Evolutionary conservation across 2,329 filamentous ascomycete genomes (phyloP).

Genomic region (Diaporthe humulicola): DNA sequence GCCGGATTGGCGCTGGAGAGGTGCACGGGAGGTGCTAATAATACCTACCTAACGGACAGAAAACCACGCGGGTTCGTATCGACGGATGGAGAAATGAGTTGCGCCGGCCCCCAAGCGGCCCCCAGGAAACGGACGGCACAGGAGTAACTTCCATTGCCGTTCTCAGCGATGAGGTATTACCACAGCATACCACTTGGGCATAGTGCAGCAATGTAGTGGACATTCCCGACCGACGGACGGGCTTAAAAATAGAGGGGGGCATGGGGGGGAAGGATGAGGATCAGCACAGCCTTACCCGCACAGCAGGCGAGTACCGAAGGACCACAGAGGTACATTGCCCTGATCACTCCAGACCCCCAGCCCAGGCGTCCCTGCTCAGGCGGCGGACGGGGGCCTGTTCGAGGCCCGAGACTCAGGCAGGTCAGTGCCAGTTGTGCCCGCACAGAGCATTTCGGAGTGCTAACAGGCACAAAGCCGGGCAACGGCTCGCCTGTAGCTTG

Average conservation of each 20-base stretch:
- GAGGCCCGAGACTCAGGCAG: not conserved
- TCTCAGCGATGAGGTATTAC: constrained; percentile 17
- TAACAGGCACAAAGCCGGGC: not conserved
- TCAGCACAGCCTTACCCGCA: constrained; percentile 31
- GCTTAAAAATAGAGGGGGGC: constrained; percentile 26
- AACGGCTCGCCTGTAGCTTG: constrained; percentile 15
- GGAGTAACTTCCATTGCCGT: constrained; percentile 8
- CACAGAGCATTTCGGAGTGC: constrained; percentile 6
- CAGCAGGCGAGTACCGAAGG: constrained; percentile 27
- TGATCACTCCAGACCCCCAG: constrained; percentile 12
- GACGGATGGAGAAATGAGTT: constrained; percentile 9
- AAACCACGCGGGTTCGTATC: constrained; percentile 9
- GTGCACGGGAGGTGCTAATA: constrained; percentile 3
- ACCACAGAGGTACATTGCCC: constrained; percentile 8
- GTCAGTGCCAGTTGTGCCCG: not conserved
- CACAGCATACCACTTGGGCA: constrained; percentile 3
- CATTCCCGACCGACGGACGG: not conserved
- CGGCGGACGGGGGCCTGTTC: not conserved
- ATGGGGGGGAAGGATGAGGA: constrained; percentile 32
- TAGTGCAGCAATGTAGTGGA: constrained; percentile 2
- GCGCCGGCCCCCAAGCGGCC: not conserved
- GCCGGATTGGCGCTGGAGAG: constrained; percentile 29
- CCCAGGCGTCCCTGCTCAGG: not conserved
- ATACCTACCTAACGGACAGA: not conserved
- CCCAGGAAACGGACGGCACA: constrained; percentile 8